These are phyloP conservation scores for Starmerella cellae DNA, from an alignment of 805 yeast species.

Conservation along the genomic window DNA sequence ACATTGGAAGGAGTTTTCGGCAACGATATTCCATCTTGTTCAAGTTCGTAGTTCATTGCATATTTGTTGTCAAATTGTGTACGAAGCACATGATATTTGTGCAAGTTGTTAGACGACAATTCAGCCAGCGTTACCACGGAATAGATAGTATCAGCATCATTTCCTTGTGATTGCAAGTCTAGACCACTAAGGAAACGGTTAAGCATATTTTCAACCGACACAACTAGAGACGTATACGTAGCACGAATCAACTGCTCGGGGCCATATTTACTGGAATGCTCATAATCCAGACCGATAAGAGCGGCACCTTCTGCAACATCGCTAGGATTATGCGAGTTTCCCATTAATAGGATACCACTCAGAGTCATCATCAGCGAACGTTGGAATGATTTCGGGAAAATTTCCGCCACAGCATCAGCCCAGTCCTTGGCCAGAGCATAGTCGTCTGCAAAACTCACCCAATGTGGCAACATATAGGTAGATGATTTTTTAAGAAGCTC, in stretches of 20 bases:
- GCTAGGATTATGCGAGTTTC: slow-evolving; percentile 23
- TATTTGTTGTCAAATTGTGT: slow-evolving; percentile 28
- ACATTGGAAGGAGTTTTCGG: slow-evolving; percentile 23
- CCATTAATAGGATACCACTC: slow-evolving; percentile 31
- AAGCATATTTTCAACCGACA: slow-evolving; percentile 26
- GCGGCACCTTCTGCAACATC: slow-evolving; percentile 33
- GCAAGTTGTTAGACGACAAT: slow-evolving; percentile 18
- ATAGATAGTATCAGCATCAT: slow-evolving; percentile 20
- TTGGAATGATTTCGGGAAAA: slow-evolving; percentile 27
- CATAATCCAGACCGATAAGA: slow-evolving; percentile 29
- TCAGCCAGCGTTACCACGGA: slow-evolving; percentile 31
- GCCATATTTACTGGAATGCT: slow-evolving; percentile 20
- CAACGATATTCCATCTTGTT: slow-evolving; percentile 28
- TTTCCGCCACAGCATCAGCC: slow-evolving; percentile 28
- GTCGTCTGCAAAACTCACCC: slow-evolving; percentile 30
- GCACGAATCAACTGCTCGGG: slow-evolving; percentile 26
- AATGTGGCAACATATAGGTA: slow-evolving; percentile 26
- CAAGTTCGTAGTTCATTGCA: slow-evolving; percentile 30
- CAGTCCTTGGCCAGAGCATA: slow-evolving; percentile 31
- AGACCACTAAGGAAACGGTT: slow-evolving; percentile 26
- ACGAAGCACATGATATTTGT: slow-evolving; percentile 22
- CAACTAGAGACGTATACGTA: slow-evolving; percentile 26
- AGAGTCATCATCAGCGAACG: slow-evolving; percentile 27
- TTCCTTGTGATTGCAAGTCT: slow-evolving; percentile 20
- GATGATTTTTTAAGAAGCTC: slow-evolving; percentile 23